A percentile compares a stretch with the other conserved stretches of the same genome.
Evolutionary conservation across 2,329 filamentous ascomycete species (phyloP).

Genomic region (Chaetomium olivaceum): DNA sequence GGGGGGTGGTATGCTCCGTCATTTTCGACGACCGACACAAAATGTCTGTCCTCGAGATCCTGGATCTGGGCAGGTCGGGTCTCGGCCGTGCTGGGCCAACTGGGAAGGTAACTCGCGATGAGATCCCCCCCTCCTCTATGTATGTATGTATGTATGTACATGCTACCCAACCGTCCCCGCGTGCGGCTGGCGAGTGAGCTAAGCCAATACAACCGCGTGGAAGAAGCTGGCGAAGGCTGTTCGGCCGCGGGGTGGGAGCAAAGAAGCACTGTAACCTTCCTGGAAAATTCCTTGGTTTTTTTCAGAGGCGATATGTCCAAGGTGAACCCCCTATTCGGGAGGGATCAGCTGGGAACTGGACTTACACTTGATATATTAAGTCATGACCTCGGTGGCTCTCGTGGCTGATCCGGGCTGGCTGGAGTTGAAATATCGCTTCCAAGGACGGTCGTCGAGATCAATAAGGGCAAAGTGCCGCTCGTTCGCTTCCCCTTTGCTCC

Average conservation of each 20-base stretch:
- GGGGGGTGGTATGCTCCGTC: not conserved
- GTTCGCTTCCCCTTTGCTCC: not conserved
- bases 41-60: not conserved
- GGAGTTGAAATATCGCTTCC: not conserved
- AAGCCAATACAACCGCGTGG: not conserved
- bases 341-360: constrained; percentile 2
- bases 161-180: not conserved
- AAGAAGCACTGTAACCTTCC: not conserved
- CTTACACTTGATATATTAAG: constrained; percentile 6
- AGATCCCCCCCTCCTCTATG: not conserved
- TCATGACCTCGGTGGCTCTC: constrained; percentile 2
- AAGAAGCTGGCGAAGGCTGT: not conserved
- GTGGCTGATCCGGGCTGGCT: not conserved
- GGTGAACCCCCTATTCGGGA: constrained; percentile 6
- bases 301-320: not conserved
- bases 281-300: not conserved
- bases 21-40: not conserved
- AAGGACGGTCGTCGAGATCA: not conserved
- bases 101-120: not conserved
- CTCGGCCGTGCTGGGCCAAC: not conserved
- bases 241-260: not conserved
- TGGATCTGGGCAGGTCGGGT: not conserved
- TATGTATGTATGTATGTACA: too few species aligned
- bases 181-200: not conserved
- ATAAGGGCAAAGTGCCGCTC: not conserved